Conservation (phyloP, 805 yeast genomes). For the Ogataea corticis region DNA sequence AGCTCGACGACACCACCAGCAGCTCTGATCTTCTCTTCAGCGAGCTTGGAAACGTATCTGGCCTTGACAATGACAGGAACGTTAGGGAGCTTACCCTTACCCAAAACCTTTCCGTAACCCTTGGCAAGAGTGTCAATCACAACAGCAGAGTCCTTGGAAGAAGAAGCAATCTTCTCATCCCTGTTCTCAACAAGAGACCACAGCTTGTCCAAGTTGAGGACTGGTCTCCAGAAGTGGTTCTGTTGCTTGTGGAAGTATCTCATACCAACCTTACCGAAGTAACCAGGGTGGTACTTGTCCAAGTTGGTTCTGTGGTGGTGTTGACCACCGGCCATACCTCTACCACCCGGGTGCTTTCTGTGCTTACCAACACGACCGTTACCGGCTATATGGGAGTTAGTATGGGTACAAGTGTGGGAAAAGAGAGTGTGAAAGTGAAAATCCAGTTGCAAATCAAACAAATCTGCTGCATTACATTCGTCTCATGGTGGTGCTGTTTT, state of each 20-base stretch:
- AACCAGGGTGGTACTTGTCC: constrained; percentile 99
- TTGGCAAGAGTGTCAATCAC: constrained; percentile 98
- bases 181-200: constrained; percentile 97
- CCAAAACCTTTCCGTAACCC: constrained; percentile 99
- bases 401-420: background rate
- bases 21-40: constrained; percentile 99
- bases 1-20: constrained; percentile 99
- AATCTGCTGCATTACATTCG: constrained; percentile 1
- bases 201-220: constrained; percentile 95
- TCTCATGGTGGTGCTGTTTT: background rate
- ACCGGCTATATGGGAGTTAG: constrained; percentile 71
- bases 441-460: constrained; percentile 5
- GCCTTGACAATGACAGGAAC: constrained; percentile 99
- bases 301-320: constrained; percentile 99
- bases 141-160: constrained; percentile 91
- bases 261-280: constrained; percentile 99
- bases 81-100: constrained; percentile 97
- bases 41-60: constrained; percentile 97
- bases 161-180: constrained; percentile 84
- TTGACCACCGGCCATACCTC: constrained; percentile 99
- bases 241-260: constrained; percentile 98
- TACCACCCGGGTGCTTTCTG: constrained; percentile 99
- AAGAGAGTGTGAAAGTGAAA: background rate
- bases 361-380: constrained; percentile 99
- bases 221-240: constrained; percentile 97